Percentiles rank a stretch among this genome's conserved stretches.
These are phyloP conservation scores for Pleurotus platypus DNA, from an alignment of 768 basidiomycete species.

Conservation along the genomic window DNA sequence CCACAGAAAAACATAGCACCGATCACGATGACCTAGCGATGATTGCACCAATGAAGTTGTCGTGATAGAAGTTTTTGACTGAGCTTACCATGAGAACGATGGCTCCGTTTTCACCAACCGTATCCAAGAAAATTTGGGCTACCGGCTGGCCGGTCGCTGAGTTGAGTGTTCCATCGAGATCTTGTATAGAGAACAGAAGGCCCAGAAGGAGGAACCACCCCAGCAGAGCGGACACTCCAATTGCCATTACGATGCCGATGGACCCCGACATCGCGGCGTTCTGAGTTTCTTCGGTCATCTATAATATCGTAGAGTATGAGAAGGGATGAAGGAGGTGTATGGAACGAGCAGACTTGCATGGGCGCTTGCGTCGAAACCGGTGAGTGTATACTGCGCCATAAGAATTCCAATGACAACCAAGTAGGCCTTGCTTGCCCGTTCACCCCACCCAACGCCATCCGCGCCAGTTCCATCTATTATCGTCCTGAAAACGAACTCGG, in stretches of 20 bases:
- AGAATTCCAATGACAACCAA: conserved; percentile 70
- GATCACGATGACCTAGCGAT: conserved; percentile 53
- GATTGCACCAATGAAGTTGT: too few relatives aligned
- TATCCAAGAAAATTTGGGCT: conserved; percentile 75
- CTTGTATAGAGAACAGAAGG: conserved; percentile 75
- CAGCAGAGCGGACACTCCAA: conserved; percentile 67
- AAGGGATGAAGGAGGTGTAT: too few relatives aligned
- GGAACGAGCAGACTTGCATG: conserved; percentile 38
- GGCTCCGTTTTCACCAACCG: conserved; percentile 69
- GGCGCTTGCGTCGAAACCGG: conserved; percentile 75
- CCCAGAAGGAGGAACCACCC: conserved; percentile 76
- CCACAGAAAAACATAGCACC: conserved; percentile 76
- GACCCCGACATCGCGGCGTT: conserved; percentile 66
- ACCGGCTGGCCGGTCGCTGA: conserved; percentile 66
- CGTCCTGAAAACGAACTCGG: conserved; percentile 62
- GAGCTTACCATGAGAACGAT: conserved; percentile 64
- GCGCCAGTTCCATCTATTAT: conserved; percentile 70
- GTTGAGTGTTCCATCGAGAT: conserved; percentile 50
- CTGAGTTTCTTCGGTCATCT: conserved; percentile 80
- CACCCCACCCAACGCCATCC: conserved; percentile 55
- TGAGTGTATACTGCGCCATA: conserved; percentile 76
- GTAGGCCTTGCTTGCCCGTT: conserved; percentile 65
- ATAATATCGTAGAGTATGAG: not conserved
- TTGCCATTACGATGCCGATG: conserved; percentile 67
- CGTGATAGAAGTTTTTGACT: not conserved